Evolutionary conservation across 192 early-diverging fungal species (phyloP).

Genomic region (Entophlyctis luteolus): DNA sequence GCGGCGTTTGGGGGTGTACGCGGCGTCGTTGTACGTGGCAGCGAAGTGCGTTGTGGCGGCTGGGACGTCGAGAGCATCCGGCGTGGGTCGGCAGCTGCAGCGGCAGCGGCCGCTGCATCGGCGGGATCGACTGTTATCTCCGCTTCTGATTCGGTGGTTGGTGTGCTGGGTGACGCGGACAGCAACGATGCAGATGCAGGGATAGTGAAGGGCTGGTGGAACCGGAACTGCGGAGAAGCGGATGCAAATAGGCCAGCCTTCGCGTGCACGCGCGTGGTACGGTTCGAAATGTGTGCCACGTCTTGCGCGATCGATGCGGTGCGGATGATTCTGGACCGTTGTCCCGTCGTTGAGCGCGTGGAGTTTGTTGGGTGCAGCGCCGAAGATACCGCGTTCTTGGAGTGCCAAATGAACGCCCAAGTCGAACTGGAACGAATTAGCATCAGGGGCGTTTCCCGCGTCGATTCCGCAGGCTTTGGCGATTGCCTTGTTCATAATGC

Average conservation of each 20-base stretch:
- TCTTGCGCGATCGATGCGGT: conserved; percentile 25
- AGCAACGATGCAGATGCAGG: not conserved
- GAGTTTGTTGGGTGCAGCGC: conserved; percentile 26
- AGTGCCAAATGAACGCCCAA: conserved; percentile 4
- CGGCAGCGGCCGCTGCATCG: not conserved
- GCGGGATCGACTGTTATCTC: too few relatives aligned
- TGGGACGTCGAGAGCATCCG: conserved; percentile 24
- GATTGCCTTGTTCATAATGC: not conserved
- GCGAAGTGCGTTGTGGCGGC: conserved; percentile 25
- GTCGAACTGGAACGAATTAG: not conserved
- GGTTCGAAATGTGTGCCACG: conserved; percentile 24
- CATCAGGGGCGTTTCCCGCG: not conserved
- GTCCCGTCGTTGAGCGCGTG: conserved; percentile 23
- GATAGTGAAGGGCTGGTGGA: conserved; percentile 11
- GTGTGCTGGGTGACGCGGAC: not conserved
- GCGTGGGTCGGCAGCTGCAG: not conserved
- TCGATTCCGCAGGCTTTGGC: not conserved
- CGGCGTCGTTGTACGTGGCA: conserved; percentile 18
- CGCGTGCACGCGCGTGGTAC: conserved; percentile 1
- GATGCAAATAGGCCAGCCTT: not conserved
- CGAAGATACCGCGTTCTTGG: conserved; percentile 23
- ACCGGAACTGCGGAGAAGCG: not conserved
- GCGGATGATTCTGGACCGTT: conserved; percentile 24
- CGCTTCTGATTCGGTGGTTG: not conserved
- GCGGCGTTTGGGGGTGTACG: conserved; percentile 11